Percentiles rank a stretch among this genome's conserved stretches.
phyloP scores from a whole-genome alignment of 2,329 filamentous ascomycete species.

The Neonectria neomacrospora region DNA sequence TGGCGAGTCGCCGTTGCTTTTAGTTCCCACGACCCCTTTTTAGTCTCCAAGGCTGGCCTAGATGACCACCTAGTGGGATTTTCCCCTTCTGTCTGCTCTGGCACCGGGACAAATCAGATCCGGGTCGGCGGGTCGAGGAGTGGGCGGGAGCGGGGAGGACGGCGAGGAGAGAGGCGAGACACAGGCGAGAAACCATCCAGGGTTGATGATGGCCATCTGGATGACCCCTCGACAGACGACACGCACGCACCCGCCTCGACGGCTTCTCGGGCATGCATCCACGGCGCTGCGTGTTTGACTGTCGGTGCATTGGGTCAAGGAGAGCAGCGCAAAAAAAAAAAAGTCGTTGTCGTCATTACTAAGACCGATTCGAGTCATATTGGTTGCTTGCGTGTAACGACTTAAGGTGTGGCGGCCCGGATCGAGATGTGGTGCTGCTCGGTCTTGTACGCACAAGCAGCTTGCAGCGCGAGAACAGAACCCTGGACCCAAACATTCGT shows the following conservation, averaged over 20 bases:
- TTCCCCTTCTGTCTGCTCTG: not conserved
- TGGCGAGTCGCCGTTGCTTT: not conserved
- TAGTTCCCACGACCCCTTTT: not conserved
- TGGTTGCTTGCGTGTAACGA: not conserved
- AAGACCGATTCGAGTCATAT: not conserved
- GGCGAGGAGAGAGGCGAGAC: not conserved
- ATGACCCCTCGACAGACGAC: not conserved
- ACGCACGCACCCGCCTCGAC: no score
- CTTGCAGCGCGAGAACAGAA: not conserved
- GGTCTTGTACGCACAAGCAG: not conserved
- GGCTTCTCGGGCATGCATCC: not conserved
- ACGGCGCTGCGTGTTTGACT: not conserved
- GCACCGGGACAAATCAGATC: not conserved
- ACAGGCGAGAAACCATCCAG: not conserved
- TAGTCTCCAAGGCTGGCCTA: not conserved
- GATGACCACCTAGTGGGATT: not conserved
- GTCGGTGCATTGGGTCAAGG: not conserved
- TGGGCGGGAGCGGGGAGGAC: no score
- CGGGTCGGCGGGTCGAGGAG: not conserved
- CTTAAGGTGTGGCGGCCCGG: slow-evolving; percentile 22
- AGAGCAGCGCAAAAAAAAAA: not conserved
- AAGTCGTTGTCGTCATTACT: slow-evolving; percentile 28
- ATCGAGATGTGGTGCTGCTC: slow-evolving; percentile 6
- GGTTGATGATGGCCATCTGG: not conserved
- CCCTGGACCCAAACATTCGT: not conserved